These are phyloP conservation scores for Solanum sejunctum DNA, from an alignment of 257 asterid species.

Conservation along the genomic window DNA sequence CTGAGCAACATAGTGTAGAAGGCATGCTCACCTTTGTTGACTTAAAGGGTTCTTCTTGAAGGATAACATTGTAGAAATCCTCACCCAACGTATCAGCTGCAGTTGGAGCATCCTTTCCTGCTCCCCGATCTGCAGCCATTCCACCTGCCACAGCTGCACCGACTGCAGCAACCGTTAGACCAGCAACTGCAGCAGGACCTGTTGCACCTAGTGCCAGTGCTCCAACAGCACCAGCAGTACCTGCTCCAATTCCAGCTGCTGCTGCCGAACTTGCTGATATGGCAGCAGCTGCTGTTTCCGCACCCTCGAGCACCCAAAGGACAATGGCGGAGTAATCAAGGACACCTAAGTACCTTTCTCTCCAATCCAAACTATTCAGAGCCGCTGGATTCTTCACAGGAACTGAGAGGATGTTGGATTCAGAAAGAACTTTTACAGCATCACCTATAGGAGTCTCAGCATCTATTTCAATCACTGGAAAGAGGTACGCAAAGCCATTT, in stretches of 20 bases:
- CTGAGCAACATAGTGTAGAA: neutral
- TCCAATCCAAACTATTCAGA: constrained; percentile 41
- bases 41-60: constrained; percentile 87
- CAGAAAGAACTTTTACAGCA: constrained; percentile 63
- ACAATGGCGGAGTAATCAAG: constrained; percentile 76
- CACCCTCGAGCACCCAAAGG: constrained; percentile 79
- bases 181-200: constrained; percentile 68
- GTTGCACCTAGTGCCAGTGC: constrained; percentile 72
- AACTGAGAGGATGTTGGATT: constrained; percentile 74
- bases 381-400: constrained; percentile 55
- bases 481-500: neutral
- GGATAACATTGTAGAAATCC: constrained; percentile 79
- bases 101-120: constrained; percentile 51
- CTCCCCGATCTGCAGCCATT: constrained; percentile 47
- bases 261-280: constrained; percentile 65
- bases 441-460: constrained; percentile 55
- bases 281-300: constrained; percentile 75
- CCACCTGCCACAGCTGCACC: constrained; percentile 90
- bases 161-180: constrained; percentile 59
- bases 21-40: constrained; percentile 42
- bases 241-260: constrained; percentile 73
- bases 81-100: constrained; percentile 65
- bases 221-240: constrained; percentile 73
- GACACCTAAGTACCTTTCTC: constrained; percentile 58
- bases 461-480: constrained; percentile 59